Conservation (phyloP, 1,284 basidiomycete species). For the Puccinia hordei region DNA sequence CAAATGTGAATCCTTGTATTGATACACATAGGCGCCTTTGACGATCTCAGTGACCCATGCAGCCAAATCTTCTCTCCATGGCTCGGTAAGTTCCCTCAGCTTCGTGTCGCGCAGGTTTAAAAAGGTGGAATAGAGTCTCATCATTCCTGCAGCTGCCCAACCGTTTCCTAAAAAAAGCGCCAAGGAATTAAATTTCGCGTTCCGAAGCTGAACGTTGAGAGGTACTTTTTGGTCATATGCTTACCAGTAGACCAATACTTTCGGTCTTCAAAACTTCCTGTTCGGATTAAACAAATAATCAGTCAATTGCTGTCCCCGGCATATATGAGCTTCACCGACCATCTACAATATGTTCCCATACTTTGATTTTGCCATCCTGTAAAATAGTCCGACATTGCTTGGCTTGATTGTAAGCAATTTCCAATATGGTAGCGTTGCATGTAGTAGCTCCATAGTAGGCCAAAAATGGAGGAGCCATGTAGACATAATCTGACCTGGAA, state of each 20-base stretch:
- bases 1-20: constrained; percentile 2
- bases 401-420: constrained; percentile 75
- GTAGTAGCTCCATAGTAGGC: constrained; percentile 57
- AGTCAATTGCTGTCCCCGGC: background rate
- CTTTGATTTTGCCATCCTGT: constrained; percentile 31
- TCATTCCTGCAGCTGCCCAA: constrained; percentile 82
- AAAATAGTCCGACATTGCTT: constrained; percentile 69
- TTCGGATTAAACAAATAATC: too few species aligned
- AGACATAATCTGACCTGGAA: constrained; percentile 55
- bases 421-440: constrained; percentile 60
- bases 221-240: background rate
- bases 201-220: too few species aligned
- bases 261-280: constrained; percentile 16
- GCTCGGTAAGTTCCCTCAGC: constrained; percentile 8
- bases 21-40: constrained; percentile 36
- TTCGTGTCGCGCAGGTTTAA: constrained; percentile 62
- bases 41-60: constrained; percentile 42
- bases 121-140: constrained; percentile 75
- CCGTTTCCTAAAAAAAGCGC: constrained; percentile 63
- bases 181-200: background rate
- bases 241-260: constrained; percentile 34
- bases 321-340: constrained; percentile 62
- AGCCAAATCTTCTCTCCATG: constrained; percentile 40
- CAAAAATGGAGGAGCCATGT: constrained; percentile 59
- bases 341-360: constrained; percentile 61